Evolutionary conservation across 306 rosid species (phyloP), one percentile per base, ranked within the genome.

Genomic region (Hippophae gyantsensis): DNA sequence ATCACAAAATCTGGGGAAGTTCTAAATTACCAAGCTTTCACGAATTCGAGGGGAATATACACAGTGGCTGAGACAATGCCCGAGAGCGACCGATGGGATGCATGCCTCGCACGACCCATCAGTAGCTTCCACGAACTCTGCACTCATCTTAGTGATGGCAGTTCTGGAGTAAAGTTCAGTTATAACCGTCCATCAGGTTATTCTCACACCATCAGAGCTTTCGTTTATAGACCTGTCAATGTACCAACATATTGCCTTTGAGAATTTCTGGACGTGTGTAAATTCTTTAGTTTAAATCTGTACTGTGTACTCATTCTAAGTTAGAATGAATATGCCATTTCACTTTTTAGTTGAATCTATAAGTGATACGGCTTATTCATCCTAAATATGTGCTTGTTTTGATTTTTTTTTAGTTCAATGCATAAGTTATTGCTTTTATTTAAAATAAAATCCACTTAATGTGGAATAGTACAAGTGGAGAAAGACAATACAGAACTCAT

Each of bases 1-100:
- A 83, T 85, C 64, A 92, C 93, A 52, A 92, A 86, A 64, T 85
- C 96, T 0, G 88, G 96, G 69, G 95, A 87, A 54, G 95, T 92
- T 78, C 74, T 92, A 60, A 87, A 87, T 57, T 92, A 87, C 65
- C 96, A 92, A 69, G 96, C 98, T 25, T 92, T 92, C 79, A 83
- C 95, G 6, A 73, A 92, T 58, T 69, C 77, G 0, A 92, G 67
- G 68, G 98, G 98, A 54, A 58, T 79, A 55, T 92, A 88, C 77
- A 76, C 92, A 0, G 95, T 92, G 48, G 96, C 96, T 0, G 96
- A 92, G 78, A 92, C 96, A 0, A 87, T 87, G 95, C 96, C 98
- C 0, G 95, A 85, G 79, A 92, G 88, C 12, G 95, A 87, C 64
- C 86, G 98, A 6, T 92, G 96, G 96, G 98, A 92, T 46, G 93